phyloP scores from a whole-genome alignment of 257 asterid genomes.

The Penstemon newberryi region DNA sequence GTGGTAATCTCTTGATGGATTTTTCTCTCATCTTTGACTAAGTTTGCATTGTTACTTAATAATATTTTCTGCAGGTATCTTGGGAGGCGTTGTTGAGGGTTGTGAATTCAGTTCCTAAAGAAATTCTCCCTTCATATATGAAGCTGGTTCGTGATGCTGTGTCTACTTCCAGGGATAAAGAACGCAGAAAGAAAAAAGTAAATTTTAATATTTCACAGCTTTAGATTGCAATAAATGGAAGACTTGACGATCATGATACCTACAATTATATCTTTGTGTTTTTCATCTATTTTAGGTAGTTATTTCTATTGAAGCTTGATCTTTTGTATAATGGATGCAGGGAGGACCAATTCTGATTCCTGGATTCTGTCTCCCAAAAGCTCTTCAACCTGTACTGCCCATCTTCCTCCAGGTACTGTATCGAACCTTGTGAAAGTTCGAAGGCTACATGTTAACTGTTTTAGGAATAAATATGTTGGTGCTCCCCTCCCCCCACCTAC shows the following conservation, averaged over 20 bases:
- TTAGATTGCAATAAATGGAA: slow-evolving; percentile 24
- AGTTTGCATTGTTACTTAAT: slow-evolving; percentile 24
- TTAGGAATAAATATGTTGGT: not conserved
- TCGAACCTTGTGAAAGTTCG: slow-evolving; percentile 13
- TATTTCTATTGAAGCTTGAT: slow-evolving; percentile 17
- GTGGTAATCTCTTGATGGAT: slow-evolving; percentile 44
- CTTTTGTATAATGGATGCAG: slow-evolving; percentile 43
- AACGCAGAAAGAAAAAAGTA: slow-evolving; percentile 89
- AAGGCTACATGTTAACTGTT: slow-evolving; percentile 10
- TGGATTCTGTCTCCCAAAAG: slow-evolving; percentile 96
- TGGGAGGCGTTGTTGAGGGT: slow-evolving; percentile 98
- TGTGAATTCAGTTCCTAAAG: slow-evolving; percentile 81
- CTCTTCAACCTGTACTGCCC: slow-evolving; percentile 91
- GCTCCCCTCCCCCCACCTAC: not conserved
- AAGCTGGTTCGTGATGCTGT: slow-evolving; percentile 98
- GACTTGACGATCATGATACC: not conserved
- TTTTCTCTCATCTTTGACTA: slow-evolving; percentile 20
- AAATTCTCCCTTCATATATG: slow-evolving; percentile 84
- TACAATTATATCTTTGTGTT: not conserved
- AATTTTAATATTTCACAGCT: slow-evolving; percentile 8
- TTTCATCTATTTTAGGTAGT: slow-evolving; percentile 13
- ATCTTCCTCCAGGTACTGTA: slow-evolving; percentile 83
- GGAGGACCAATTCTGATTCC: slow-evolving; percentile 92
- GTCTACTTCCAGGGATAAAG: slow-evolving; percentile 91
- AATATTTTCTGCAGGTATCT: slow-evolving; percentile 56